phyloP scores from a whole-genome alignment of 2,329 filamentous ascomycete species.

The Fusarium poae region DNA sequence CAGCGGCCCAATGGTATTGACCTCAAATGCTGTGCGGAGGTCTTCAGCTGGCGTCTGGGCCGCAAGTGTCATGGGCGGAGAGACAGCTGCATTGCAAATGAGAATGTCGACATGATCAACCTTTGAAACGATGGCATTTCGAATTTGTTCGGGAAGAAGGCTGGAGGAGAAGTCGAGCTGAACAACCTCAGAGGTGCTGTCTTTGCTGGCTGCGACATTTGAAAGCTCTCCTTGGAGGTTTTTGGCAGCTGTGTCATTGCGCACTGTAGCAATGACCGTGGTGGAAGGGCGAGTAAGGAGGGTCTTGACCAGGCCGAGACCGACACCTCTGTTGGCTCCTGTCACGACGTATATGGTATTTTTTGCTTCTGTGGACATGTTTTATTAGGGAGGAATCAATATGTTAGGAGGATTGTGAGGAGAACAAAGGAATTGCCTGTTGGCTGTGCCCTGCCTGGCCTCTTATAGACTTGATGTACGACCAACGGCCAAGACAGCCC shows the following conservation, averaged over 20 bases:
- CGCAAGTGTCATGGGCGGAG: constrained; percentile 49
- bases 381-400: not conserved
- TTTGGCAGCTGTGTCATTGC: not conserved
- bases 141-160: constrained; percentile 40
- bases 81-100: constrained; percentile 64
- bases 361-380: not conserved
- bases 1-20: constrained; percentile 51
- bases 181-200: constrained; percentile 54
- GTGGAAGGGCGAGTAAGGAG: not conserved
- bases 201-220: constrained; percentile 47
- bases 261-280: not conserved
- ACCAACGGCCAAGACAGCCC: too few species aligned
- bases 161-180: constrained; percentile 56
- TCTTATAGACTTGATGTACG: too few species aligned
- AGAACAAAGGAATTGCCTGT: not conserved
- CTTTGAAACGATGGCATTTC: constrained; percentile 42
- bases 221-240: not conserved
- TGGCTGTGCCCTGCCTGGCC: not conserved
- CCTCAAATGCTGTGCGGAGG: not conserved
- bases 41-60: constrained; percentile 45
- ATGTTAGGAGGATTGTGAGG: not conserved
- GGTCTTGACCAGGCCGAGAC: not conserved
- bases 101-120: constrained; percentile 62
- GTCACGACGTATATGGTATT: not conserved
- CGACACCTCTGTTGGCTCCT: not conserved